These are phyloP conservation scores for Macrolepiota dolichaula DNA, from an alignment of 768 basidiomycete species.

Conservation along the genomic window DNA sequence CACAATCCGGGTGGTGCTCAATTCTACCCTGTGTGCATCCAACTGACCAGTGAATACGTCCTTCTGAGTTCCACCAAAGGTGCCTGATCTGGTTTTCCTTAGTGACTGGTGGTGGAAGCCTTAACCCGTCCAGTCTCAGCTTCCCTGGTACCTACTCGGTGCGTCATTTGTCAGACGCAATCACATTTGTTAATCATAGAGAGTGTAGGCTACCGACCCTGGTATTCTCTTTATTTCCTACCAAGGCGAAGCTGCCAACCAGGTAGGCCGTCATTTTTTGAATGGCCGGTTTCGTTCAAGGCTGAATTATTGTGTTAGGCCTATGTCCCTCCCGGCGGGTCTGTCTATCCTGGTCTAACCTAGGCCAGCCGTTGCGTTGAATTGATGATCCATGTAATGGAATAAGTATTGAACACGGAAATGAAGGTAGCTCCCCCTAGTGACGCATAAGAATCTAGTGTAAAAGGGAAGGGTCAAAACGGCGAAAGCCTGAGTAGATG, in stretches of 20 bases:
- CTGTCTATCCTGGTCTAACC: constrained; percentile 29
- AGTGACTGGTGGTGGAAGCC: constrained; percentile 32
- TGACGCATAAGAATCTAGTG: neutral
- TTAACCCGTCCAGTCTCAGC: constrained; percentile 32
- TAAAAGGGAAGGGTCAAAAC: constrained; percentile 38
- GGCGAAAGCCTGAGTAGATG: constrained; percentile 39
- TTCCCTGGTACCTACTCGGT: constrained; percentile 36
- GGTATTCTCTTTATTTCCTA: constrained; percentile 34
- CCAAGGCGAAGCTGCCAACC: constrained; percentile 32
- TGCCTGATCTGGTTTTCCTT: neutral
- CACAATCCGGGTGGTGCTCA: constrained; percentile 34
- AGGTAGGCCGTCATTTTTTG: constrained; percentile 16
- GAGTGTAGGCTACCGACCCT: constrained; percentile 27
- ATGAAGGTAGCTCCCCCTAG: neutral
- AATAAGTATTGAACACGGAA: neutral
- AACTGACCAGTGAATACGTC: constrained; percentile 27
- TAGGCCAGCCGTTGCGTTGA: neutral
- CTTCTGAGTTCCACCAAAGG: neutral
- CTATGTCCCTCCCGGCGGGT: constrained; percentile 30
- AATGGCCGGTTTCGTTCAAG: neutral
- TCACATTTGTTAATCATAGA: neutral
- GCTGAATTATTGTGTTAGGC: constrained; percentile 14
- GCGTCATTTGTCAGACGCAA: neutral
- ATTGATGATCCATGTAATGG: neutral
- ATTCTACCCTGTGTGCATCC: constrained; percentile 39